A percentile compares a stretch with the other conserved stretches of the same genome.
phyloP scores from a whole-genome alignment of 2,329 filamentous ascomycete species.

The Neonectria magnoliae region DNA sequence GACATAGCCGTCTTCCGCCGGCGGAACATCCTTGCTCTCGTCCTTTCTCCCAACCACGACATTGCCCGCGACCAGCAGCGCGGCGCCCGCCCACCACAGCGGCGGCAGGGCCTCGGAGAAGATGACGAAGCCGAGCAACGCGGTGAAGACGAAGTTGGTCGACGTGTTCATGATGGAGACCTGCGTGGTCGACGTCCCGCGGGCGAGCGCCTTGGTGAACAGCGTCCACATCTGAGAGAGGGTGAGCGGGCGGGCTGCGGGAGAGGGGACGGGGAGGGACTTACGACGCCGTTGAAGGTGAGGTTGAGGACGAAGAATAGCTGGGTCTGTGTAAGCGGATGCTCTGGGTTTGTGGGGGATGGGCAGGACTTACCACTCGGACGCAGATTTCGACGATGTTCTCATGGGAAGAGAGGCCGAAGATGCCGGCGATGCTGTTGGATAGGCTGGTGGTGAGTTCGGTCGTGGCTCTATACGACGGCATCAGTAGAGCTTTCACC shows the following conservation, averaged over 20 bases:
- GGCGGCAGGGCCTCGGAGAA: constrained; percentile 77
- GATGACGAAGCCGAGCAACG: constrained; percentile 74
- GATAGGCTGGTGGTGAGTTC: constrained; percentile 62
- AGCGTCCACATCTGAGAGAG: constrained; percentile 77
- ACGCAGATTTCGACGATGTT: constrained; percentile 59
- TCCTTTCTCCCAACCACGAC: constrained; percentile 81
- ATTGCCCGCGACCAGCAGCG: constrained; percentile 77
- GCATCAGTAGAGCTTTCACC: neutral
- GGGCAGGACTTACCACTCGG: constrained; percentile 55
- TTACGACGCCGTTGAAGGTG: constrained; percentile 75
- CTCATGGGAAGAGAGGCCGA: constrained; percentile 56
- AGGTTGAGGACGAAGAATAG: constrained; percentile 81
- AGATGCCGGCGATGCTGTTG: constrained; percentile 52
- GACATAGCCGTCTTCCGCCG: constrained; percentile 43
- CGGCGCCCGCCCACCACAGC: constrained; percentile 80
- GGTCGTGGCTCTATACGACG: constrained; percentile 61
- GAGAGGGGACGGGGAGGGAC: constrained; percentile 35
- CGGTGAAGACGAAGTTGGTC: constrained; percentile 82
- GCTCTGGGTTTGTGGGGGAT: neutral
- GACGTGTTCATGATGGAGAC: constrained; percentile 86
- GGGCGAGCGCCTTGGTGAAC: constrained; percentile 81
- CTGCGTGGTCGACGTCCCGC: constrained; percentile 78
- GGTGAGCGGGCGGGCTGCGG: constrained; percentile 3
- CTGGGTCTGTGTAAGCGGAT: constrained; percentile 50
- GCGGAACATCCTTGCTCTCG: constrained; percentile 51